Evolutionary conservation across 768 basidiomycete genomes (phyloP), one percentile per base, ranked within the genome.

Genomic region (Hypholoma sublateritium): DNA sequence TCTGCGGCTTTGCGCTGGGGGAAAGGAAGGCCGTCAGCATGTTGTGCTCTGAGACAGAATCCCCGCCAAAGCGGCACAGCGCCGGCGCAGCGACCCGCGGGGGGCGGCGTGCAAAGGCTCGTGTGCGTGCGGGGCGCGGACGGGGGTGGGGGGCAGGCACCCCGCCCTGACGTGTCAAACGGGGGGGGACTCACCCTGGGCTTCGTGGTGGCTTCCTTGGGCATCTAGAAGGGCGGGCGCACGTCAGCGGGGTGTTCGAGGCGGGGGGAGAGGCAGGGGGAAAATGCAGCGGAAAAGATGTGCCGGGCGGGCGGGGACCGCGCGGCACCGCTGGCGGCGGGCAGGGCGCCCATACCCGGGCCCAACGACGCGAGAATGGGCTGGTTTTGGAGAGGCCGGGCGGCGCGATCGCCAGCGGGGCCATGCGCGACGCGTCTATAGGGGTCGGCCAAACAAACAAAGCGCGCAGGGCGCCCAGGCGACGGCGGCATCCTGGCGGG

Each of bases 1-100:
- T 85, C 85, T 52, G 83, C 85, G 68, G 87, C 87, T 77, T 88
- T 90, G 76, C 89, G 85, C 87, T 89, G 69, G 52, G 48, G 46
- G 59, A 51, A 53, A 53, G 48, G 46, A 48, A 54, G 39, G 44
- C 16, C 22, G 55, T 48, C 43, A 56, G 37, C 59, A 41, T 53
- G 28, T 53, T 59, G 42, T 39, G n/a, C 52, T 39, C 49, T 46
- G 36, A 53, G 59, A 53, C 59, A 34, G 57, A 53, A 51, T 32
- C 1, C 9, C 28, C 28, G 9, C 28, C 28, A 3, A 3, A 7
- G 4, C 7, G 3, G 25, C 25, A 3, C 25, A 28, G 3, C 25
- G 25, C 25, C 25, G 25, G 7, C 25, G 25, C 25, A 28, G 25
- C 7, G 16, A 22, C 22, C 37, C n/a, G n/a, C n/a, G n/a, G n/a